Evolutionary conservation across 1,284 basidiomycete species (phyloP).

Genomic region (Boletus semigastroideus): DNA sequence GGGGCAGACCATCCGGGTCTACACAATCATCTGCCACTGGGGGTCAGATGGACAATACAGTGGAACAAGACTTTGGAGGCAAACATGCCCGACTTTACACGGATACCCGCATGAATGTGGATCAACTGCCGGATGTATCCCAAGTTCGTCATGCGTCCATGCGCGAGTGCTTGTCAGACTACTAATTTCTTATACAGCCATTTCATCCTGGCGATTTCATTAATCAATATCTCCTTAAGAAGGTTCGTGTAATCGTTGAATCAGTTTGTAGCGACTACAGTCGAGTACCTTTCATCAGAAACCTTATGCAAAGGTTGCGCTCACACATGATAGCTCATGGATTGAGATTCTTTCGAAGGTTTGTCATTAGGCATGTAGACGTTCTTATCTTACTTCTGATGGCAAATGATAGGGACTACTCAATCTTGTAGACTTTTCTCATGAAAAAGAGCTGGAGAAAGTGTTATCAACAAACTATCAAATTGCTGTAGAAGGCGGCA

Average conservation of each 20-base stretch:
- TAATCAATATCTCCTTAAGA: not conserved
- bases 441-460: not conserved
- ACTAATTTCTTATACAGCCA: not conserved
- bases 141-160: not conserved
- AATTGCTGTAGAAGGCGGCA: not conserved
- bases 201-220: not conserved
- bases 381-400: not conserved
- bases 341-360: not conserved
- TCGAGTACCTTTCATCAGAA: not conserved
- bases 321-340: not conserved
- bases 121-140: not conserved
- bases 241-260: not conserved
- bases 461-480: not conserved
- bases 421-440: not conserved
- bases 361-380: not conserved
- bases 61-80: not conserved
- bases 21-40: not conserved
- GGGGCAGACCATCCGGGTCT: not conserved
- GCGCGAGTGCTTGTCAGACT: not conserved
- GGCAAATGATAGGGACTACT: not conserved
- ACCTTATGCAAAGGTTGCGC: not conserved
- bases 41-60: not conserved
- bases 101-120: not conserved
- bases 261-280: not conserved
- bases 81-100: not conserved